Conservation (phyloP, 139 green algal genomes). For the Penium margaritaceum region DNA sequence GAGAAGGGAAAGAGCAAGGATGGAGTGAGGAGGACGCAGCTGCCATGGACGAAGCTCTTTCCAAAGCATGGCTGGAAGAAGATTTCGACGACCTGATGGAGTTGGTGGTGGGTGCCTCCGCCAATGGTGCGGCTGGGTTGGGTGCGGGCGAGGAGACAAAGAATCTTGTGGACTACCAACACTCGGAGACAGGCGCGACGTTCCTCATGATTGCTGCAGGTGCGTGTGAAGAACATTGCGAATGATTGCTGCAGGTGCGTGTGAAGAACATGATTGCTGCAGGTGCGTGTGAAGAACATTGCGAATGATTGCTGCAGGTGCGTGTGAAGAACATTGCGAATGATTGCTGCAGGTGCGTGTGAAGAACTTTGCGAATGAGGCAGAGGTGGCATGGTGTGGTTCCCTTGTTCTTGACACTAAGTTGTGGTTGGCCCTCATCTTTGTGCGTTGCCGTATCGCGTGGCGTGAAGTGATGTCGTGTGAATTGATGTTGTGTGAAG, state of each 20-base stretch:
- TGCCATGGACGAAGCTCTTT: conserved; percentile 24
- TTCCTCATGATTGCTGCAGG: conserved; percentile 66
- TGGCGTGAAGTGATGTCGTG: background rate
- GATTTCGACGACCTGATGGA: background rate
- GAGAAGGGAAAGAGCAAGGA: conserved; percentile 8
- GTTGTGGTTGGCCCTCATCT: background rate
- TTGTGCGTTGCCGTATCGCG: background rate
- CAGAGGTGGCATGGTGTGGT: background rate
- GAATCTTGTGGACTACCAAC: conserved; percentile 29
- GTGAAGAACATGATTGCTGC: no score
- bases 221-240: background rate
- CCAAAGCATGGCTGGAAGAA: background rate
- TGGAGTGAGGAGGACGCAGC: conserved; percentile 6
- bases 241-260: conserved; percentile 1
- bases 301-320: no score
- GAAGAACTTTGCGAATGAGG: no score
- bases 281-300: no score
- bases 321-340: no score
- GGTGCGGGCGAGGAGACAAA: background rate
- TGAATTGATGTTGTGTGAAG: background rate
- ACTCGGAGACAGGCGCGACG: conserved; percentile 59
- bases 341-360: no score
- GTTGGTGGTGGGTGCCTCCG: background rate
- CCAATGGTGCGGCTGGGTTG: background rate
- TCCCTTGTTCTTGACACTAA: background rate